Conservation (phyloP, 2,329 filamentous ascomycete genomes). For the Botryotinia globosa region DNA sequence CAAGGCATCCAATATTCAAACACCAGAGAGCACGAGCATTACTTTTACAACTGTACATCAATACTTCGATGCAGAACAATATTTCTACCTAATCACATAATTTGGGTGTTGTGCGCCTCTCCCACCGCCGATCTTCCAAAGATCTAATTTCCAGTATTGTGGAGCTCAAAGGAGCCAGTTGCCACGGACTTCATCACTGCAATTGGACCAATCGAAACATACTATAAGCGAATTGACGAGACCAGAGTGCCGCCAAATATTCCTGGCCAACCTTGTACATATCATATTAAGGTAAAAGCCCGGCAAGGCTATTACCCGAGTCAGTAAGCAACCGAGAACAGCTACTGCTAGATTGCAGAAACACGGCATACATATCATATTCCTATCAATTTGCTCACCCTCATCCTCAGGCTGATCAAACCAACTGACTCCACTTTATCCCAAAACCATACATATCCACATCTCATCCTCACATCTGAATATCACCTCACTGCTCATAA, state of each 20-base stretch:
- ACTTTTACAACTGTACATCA: neutral
- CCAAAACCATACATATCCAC: neutral
- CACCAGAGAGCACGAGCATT: neutral
- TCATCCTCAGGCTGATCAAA: neutral
- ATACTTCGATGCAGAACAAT: neutral
- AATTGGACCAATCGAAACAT: conserved; percentile 7
- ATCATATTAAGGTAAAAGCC: conserved; percentile 1
- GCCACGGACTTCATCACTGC: neutral
- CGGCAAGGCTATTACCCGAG: neutral
- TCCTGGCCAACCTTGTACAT: conserved; percentile 11
- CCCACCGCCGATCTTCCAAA: conserved; percentile 6
- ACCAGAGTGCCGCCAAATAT: neutral
- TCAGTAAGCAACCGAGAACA: neutral
- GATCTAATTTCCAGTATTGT: conserved; percentile 12
- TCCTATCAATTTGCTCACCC: neutral
- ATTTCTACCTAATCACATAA: conserved; percentile 4
- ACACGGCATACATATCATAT: conserved; percentile 7
- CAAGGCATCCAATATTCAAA: neutral
- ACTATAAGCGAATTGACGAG: conserved; percentile 6
- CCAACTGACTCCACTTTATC: neutral
- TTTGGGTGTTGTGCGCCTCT: neutral
- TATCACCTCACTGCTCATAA: conserved; percentile 16
- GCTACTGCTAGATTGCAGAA: conserved; percentile 1
- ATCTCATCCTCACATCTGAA: neutral
- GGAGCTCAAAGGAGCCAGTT: neutral